A percentile compares a stretch with the other conserved stretches of the same genome.
Evolutionary conservation across 176 grass and related monocot species (phyloP).

Genomic region (Rhynchospora pubera): DNA sequence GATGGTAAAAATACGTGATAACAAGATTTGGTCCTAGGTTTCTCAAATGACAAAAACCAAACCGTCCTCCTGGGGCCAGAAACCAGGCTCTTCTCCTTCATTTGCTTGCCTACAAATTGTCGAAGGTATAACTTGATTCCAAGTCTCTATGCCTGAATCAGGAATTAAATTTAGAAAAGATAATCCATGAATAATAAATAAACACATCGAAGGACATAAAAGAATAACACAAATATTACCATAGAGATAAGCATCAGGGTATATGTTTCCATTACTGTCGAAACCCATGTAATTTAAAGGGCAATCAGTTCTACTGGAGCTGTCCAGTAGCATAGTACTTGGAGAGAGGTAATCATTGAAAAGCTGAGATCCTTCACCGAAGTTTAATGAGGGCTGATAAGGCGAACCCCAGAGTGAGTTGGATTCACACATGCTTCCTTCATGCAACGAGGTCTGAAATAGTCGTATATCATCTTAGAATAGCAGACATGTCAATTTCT

Average conservation of each 20-base stretch:
- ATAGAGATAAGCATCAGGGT: neutral
- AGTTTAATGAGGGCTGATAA: neutral
- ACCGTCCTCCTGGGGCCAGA: conserved; percentile 22
- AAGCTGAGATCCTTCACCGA: neutral
- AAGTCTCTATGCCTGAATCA: conserved; percentile 14
- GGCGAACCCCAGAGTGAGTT: conserved; percentile 1
- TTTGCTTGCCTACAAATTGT: conserved; percentile 17
- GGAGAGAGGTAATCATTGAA: neutral
- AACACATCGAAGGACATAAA: neutral
- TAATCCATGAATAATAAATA: neutral
- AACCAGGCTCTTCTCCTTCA: conserved; percentile 19
- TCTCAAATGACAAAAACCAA: conserved; percentile 8
- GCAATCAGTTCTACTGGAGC: neutral
- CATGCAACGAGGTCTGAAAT: conserved; percentile 12
- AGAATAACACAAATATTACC: neutral
- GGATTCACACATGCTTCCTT: conserved; percentile 7
- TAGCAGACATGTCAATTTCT: neutral
- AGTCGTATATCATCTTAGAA: conserved; percentile 1
- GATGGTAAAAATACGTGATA: neutral
- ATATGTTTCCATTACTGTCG: neutral
- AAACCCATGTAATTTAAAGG: neutral
- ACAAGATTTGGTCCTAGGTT: neutral
- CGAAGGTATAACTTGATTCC: conserved; percentile 4
- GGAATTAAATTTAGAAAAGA: neutral
- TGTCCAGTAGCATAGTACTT: neutral